Evolutionary conservation across 2,329 filamentous ascomycete species (phyloP).

Genomic region (Diaporthe citri): DNA sequence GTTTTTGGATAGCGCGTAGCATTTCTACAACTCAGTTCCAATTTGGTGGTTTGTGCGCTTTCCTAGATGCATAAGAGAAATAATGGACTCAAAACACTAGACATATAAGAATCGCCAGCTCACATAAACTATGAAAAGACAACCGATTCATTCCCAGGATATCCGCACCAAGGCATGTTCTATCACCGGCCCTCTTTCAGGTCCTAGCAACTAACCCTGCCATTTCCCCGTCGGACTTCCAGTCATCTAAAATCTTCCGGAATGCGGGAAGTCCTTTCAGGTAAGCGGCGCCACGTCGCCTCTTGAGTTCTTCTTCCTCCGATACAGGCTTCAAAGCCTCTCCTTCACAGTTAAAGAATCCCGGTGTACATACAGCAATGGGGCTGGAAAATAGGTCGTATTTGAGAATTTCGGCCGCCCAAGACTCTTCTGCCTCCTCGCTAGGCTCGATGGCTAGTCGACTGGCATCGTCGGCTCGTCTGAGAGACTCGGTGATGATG

Average conservation of each 20-base stretch:
- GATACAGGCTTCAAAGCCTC: slow-evolving; percentile 24
- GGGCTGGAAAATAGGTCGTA: slow-evolving; percentile 19
- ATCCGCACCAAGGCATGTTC: background rate
- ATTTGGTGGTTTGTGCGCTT: background rate
- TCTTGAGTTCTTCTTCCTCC: slow-evolving; percentile 15
- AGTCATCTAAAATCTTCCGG: background rate
- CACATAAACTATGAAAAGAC: background rate
- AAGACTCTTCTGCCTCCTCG: slow-evolving; percentile 36
- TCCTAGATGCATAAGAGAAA: background rate
- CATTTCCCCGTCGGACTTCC: slow-evolving; percentile 12
- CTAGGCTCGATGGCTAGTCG: slow-evolving; percentile 35
- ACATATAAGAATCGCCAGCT: background rate
- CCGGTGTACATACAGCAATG: slow-evolving; percentile 38
- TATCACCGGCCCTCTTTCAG: slow-evolving; percentile 52
- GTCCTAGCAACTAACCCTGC: background rate
- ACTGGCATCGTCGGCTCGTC: background rate
- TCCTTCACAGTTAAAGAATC: slow-evolving; percentile 38
- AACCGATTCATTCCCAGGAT: too few relatives aligned
- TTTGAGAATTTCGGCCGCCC: slow-evolving; percentile 30
- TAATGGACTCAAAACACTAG: background rate
- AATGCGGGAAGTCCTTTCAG: slow-evolving; percentile 21
- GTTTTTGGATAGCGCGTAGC: background rate
- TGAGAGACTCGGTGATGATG: slow-evolving; percentile 22
- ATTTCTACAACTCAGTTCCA: background rate
- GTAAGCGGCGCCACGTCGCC: background rate